Evolutionary conservation across 768 basidiomycete genomes (phyloP).

Genomic region (Boletales sp.): DNA sequence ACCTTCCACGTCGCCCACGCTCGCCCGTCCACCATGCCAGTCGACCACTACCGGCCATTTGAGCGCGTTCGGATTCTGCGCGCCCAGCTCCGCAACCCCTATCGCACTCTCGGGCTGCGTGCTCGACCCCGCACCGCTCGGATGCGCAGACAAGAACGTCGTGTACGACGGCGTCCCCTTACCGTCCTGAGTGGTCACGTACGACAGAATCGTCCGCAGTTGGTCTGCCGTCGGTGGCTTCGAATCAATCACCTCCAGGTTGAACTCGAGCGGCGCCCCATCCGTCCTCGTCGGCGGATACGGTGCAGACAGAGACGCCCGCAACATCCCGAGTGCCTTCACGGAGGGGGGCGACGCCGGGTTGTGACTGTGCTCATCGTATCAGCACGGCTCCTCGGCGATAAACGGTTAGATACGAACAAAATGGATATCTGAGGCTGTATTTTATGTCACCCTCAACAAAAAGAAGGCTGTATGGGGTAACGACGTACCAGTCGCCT

Average conservation of each 20-base stretch:
- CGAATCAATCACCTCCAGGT: constrained; percentile 68
- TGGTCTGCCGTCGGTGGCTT: constrained; percentile 65
- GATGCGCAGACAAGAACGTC: constrained; percentile 61
- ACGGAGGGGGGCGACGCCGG: constrained; percentile 62
- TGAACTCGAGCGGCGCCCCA: constrained; percentile 57
- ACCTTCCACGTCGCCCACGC: constrained; percentile 64
- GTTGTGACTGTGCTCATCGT: constrained; percentile 47
- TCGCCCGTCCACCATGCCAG: constrained; percentile 64
- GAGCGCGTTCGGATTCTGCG: constrained; percentile 54
- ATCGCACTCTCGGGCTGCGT: constrained; percentile 39
- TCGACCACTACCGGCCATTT: constrained; percentile 83
- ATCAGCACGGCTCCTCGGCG: constrained; percentile 8
- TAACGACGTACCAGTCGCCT: constrained; percentile 29
- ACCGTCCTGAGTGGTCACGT: constrained; percentile 33
- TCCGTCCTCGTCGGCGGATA: constrained; percentile 53
- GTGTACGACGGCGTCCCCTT: constrained; percentile 27
- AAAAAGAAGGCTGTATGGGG: constrained; percentile 1
- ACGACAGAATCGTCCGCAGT: constrained; percentile 61
- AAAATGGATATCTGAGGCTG: constrained; percentile 66
- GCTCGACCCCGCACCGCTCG: constrained; percentile 36
- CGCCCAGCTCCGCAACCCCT: constrained; percentile 48
- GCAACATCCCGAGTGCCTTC: constrained; percentile 57
- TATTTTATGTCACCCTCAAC: neutral
- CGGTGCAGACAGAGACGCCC: constrained; percentile 52
- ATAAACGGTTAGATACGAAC: constrained; percentile 34